phyloP scores from a whole-genome alignment of 2,329 filamentous ascomycete species.

The Chaetothyriales sp. region DNA sequence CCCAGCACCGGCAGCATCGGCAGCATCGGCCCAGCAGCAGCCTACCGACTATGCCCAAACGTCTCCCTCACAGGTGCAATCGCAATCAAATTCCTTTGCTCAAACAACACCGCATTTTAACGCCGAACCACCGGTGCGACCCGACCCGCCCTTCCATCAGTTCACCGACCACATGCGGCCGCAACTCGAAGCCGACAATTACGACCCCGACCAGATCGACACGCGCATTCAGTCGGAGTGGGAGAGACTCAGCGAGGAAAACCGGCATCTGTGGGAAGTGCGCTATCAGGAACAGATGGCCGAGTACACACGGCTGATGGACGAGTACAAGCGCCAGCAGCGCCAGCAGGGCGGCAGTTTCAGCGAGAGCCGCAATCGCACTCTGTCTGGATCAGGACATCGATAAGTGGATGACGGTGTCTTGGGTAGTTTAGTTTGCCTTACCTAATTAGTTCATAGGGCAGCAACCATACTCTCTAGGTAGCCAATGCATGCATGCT shows the following conservation, averaged over 20 bases:
- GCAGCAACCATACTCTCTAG: too few relatives aligned
- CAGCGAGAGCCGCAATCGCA: background rate
- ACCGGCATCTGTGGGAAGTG: slow-evolving; percentile 17
- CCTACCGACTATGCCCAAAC: background rate
- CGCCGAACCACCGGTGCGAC: slow-evolving; percentile 10
- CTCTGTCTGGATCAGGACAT: background rate
- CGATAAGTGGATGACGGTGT: background rate
- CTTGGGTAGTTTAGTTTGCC: too few relatives aligned
- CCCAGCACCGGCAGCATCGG: background rate
- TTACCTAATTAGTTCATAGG: too few relatives aligned
- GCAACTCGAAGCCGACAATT: slow-evolving; percentile 16
- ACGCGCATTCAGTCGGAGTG: slow-evolving; percentile 16
- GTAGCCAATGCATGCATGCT: too few relatives aligned
- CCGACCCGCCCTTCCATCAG: slow-evolving; percentile 14
- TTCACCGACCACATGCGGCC: slow-evolving; percentile 17
- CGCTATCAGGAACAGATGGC: slow-evolving; percentile 18
- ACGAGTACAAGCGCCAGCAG: slow-evolving; percentile 12
- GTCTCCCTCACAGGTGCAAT: background rate
- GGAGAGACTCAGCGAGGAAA: slow-evolving; percentile 13
- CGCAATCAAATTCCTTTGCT: background rate
- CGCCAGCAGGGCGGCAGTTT: background rate
- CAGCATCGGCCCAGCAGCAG: background rate
- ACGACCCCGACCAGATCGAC: slow-evolving; percentile 12
- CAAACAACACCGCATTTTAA: background rate
- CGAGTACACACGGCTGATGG: slow-evolving; percentile 14